Conservation (phyloP, 1,284 basidiomycete genomes). For the Leccinum griseonigrum region DNA sequence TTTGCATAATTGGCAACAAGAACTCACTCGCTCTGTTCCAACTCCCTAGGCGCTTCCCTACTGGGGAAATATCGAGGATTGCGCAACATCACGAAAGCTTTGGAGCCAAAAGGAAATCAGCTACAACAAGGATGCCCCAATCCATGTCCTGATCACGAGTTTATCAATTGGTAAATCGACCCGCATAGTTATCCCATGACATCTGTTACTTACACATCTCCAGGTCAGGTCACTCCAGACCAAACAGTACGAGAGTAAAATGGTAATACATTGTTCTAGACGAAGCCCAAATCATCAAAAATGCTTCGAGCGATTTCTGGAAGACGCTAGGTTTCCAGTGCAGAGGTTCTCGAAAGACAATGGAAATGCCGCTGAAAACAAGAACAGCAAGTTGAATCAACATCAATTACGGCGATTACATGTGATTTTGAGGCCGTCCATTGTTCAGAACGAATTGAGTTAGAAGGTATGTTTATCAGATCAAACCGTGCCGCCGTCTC, state of each 20-base stretch:
- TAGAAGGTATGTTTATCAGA: slow-evolving; percentile 72
- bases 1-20: slow-evolving; percentile 99
- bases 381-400: slow-evolving; percentile 89
- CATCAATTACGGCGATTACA: slow-evolving; percentile 94
- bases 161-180: slow-evolving; percentile 80
- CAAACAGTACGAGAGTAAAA: slow-evolving; percentile 93
- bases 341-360: slow-evolving; percentile 99
- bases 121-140: slow-evolving; percentile 93
- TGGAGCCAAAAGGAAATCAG: slow-evolving; percentile 99
- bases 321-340: slow-evolving; percentile 97
- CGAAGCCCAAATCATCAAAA: slow-evolving; percentile 99
- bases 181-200: neutral
- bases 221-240: slow-evolving; percentile 82
- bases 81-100: slow-evolving; percentile 91
- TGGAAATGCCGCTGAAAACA: slow-evolving; percentile 92
- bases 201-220: slow-evolving; percentile 8
- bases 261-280: slow-evolving; percentile 99
- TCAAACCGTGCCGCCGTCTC: neutral
- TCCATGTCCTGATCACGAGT: slow-evolving; percentile 96
- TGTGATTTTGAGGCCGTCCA: slow-evolving; percentile 99
- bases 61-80: slow-evolving; percentile 98
- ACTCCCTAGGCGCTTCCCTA: slow-evolving; percentile 93
- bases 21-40: slow-evolving; percentile 94
- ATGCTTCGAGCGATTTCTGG: slow-evolving; percentile 96
- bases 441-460: slow-evolving; percentile 99